Base-by-base conservation (phyloP, 257 asterid genomes). In the Solanum bulbocastanum region DNA sequence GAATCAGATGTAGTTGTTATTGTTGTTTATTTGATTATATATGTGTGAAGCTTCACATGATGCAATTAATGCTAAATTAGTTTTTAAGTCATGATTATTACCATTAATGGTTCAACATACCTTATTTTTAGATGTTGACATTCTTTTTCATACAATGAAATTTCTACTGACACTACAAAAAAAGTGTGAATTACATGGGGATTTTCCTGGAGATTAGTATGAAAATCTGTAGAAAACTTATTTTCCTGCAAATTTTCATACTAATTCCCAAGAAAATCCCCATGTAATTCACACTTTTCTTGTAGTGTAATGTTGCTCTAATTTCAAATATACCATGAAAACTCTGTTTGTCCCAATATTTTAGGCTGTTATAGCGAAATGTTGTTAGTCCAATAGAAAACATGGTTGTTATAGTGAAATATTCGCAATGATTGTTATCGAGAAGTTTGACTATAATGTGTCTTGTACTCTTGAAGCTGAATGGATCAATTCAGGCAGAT, bases 401-500 rank as follows among this genome's bases (percentile, higher is more conserved):
- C 22, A 27, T 27, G 37, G 74, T 13, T 6, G 39, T 69, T 32
- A 30, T 15, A 30, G 39, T 69, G 10, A 69, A 69, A 56, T 56
- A 1, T 56, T 56, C 0, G n/a, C 4, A 10, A 18, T 56, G n/a
- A 18, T 56, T 56, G 62, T 18, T 6, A 56, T 3, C 3, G 10
- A 56, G n/a, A 56, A 56, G 10, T 56, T n/a, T 56, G 4, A 56
- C 65, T 56, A 3, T 56, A 0, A 18, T 52, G 3, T 79, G 1
- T 25, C 2, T 40, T 65, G 42, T 44, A 3, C 7, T 1, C 56
- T 10, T 42, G 1, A 36, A 81, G 72, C 56, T 60, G 58, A 78
- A 96, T 96, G 99, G 99, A 96, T 86, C 97, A 95, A 87, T 94
- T 94, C 91, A 89, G 97, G 91, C 98, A 94, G 83, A 92, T 94